Evolutionary conservation across 2,329 filamentous ascomycete genomes (phyloP).

Genomic region (Zelopaecilomyces penicillatus): DNA sequence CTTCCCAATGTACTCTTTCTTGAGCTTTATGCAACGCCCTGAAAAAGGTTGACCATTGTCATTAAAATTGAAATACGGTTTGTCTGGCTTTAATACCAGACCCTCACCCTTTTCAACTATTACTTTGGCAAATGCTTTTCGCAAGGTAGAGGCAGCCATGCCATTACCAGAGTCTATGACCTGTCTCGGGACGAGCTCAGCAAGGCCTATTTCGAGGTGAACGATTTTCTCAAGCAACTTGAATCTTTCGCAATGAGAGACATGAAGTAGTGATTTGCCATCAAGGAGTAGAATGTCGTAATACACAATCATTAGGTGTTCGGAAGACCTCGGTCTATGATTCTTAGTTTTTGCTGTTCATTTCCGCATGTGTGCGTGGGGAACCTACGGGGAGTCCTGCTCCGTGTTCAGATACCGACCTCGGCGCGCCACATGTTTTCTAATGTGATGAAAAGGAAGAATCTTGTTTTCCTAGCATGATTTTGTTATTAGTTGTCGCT

Average conservation of each 20-base stretch:
- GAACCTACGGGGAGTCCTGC: conserved; percentile 57
- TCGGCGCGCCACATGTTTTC: conserved; percentile 69
- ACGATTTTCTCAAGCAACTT: conserved; percentile 49
- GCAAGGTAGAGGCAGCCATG: conserved; percentile 45
- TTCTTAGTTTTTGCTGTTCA: neutral
- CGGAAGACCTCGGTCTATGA: conserved; percentile 36
- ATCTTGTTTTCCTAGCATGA: conserved; percentile 45
- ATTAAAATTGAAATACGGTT: conserved; percentile 62
- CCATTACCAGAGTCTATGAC: conserved; percentile 55
- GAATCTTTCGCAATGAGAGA: conserved; percentile 51
- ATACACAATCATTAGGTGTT: conserved; percentile 55
- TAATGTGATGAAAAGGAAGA: conserved; percentile 71
- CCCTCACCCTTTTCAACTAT: conserved; percentile 66
- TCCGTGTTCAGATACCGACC: conserved; percentile 60
- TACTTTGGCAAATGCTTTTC: conserved; percentile 56
- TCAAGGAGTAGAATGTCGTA: conserved; percentile 50
- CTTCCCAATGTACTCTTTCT: conserved; percentile 72
- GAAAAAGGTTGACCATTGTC: conserved; percentile 27
- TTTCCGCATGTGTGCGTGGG: neutral
- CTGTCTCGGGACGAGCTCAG: conserved; percentile 58
- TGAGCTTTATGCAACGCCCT: conserved; percentile 67
- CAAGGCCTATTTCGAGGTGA: conserved; percentile 46
- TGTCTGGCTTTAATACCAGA: conserved; percentile 70
- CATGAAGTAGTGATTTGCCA: conserved; percentile 40
- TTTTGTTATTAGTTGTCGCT: neutral